Evolutionary conservation across 176 grass and related monocot genomes (phyloP).

Genomic region (Poa annua): DNA sequence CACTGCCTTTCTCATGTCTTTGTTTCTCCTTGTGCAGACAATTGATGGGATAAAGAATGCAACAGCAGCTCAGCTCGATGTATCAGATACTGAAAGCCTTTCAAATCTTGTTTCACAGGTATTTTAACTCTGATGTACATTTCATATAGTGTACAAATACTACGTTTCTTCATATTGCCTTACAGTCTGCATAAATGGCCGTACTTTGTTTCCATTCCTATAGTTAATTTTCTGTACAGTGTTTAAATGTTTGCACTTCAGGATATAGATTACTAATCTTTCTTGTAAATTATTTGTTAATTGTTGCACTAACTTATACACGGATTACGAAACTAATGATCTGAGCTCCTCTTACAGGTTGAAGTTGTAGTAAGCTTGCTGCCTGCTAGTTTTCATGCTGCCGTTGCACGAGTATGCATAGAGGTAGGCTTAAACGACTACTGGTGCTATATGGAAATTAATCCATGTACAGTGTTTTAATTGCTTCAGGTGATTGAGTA

Average conservation of each 20-base stretch:
- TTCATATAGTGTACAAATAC: not conserved
- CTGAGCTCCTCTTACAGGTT: slow-evolving; percentile 54
- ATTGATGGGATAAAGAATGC: slow-evolving; percentile 83
- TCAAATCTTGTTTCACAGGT: slow-evolving; percentile 76
- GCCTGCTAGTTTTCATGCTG: slow-evolving; percentile 85
- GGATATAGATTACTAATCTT: not conserved
- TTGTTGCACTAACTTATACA: not conserved
- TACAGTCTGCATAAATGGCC: slow-evolving; percentile 23
- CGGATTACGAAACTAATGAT: slow-evolving; percentile 20
- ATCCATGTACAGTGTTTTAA: not conserved
- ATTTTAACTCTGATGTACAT: slow-evolving; percentile 34
- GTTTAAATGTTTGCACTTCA: not conserved
- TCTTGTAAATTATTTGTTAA: not conserved
- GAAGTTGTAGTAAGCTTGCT: slow-evolving; percentile 91
- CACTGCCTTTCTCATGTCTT: slow-evolving; percentile 12
- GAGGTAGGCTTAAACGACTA: slow-evolving; percentile 56
- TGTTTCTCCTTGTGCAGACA: slow-evolving; percentile 63
- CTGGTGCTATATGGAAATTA: not conserved
- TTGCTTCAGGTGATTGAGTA: slow-evolving; percentile 1
- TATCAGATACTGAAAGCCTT: slow-evolving; percentile 68
- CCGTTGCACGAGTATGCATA: slow-evolving; percentile 82
- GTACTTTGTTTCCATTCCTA: not conserved
- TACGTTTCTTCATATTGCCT: not conserved
- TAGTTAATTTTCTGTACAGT: not conserved
- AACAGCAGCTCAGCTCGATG: slow-evolving; percentile 80